These are phyloP conservation scores for Metrosideros polymorpha DNA, from an alignment of 441 rosid species.

Conservation along the genomic window DNA sequence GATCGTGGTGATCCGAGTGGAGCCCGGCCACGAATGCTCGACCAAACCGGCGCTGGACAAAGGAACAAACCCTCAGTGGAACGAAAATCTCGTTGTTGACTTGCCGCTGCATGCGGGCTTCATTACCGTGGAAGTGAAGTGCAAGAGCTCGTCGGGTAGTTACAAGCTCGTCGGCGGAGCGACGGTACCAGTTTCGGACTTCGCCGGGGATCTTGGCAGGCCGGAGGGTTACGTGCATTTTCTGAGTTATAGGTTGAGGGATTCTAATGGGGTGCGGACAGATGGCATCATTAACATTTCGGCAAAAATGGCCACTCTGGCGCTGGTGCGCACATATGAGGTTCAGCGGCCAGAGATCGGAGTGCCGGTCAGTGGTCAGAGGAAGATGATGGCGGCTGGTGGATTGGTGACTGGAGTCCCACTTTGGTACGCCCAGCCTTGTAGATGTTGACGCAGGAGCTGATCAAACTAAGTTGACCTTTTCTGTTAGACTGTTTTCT, in stretches of 20 bases:
- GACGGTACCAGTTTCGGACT: constrained; percentile 38
- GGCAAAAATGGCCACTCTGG: constrained; percentile 13
- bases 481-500: background rate
- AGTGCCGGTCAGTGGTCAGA: background rate
- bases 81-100: background rate
- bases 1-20: background rate
- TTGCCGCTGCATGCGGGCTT: background rate
- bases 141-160: background rate
- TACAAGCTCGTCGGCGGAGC: constrained; percentile 30
- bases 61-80: background rate
- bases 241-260: constrained; percentile 61
- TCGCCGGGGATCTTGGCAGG: constrained; percentile 23
- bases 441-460: background rate
- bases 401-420: background rate
- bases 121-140: background rate
- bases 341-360: background rate
- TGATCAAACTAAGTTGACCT: background rate
- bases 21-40: background rate
- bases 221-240: constrained; percentile 43
- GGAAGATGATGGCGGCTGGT: background rate
- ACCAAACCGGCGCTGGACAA: background rate
- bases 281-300: constrained; percentile 57
- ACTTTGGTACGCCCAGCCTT: background rate
- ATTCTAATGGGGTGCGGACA: constrained; percentile 25
- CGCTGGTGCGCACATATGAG: background rate